Evolutionary conservation across 306 rosid species (phyloP).

Genomic region (Trichosanthes cucumerina): DNA sequence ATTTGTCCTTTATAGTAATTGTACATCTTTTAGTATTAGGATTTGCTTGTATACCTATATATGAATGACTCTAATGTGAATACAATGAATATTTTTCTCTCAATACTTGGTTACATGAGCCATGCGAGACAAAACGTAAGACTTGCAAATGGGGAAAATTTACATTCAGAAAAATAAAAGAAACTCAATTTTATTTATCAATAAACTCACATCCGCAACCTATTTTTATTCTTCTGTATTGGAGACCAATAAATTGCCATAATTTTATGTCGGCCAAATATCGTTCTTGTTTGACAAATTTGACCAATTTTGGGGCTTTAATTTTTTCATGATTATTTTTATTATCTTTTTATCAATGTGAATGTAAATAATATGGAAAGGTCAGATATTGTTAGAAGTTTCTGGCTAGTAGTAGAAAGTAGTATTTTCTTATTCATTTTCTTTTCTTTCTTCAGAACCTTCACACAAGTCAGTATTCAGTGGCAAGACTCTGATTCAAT

Average conservation of each 20-base stretch:
- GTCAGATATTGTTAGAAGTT: background rate
- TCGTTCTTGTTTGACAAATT: background rate
- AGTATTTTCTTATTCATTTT: slow-evolving; percentile 1
- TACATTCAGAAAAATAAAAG: too few species aligned
- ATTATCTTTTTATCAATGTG: background rate
- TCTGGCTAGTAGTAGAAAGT: background rate
- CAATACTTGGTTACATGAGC: too few species aligned
- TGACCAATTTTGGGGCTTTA: background rate
- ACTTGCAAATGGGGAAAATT: too few species aligned
- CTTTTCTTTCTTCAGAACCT: slow-evolving; percentile 50
- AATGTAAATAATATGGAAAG: background rate
- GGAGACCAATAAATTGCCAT: background rate
- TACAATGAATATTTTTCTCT: too few species aligned
- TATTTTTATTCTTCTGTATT: too few species aligned
- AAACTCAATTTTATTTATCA: too few species aligned
- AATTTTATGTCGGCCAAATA: background rate
- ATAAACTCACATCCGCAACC: too few species aligned
- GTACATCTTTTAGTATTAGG: too few species aligned
- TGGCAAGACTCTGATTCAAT: slow-evolving; percentile 98
- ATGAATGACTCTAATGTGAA: too few species aligned
- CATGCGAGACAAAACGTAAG: too few species aligned
- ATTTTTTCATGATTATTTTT: background rate
- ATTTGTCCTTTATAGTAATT: too few species aligned
- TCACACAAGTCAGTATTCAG: slow-evolving; percentile 96
- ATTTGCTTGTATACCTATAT: too few species aligned